These are phyloP conservation scores for Xylaria sp. DNA, from an alignment of 2,329 filamentous ascomycete genomes.

Conservation along the genomic window DNA sequence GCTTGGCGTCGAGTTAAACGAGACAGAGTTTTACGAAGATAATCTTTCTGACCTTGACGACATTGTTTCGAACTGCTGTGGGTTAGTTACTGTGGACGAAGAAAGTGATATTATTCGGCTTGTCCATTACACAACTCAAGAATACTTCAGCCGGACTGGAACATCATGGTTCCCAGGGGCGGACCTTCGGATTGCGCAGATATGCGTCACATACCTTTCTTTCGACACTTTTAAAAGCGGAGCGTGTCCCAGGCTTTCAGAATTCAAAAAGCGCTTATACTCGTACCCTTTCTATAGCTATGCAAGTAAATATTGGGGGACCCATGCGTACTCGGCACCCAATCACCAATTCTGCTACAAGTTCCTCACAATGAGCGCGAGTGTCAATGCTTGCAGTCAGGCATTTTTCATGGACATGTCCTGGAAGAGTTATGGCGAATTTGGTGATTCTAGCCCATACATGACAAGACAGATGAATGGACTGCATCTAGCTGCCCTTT, in stretches of 20 bases:
- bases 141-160: constrained; percentile 53
- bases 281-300: constrained; percentile 16
- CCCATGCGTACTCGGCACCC: not conserved
- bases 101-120: constrained; percentile 53
- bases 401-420: not conserved
- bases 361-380: not conserved
- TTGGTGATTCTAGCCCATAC: too few species aligned
- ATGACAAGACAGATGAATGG: not conserved
- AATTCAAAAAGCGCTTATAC: not conserved
- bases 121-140: constrained; percentile 58
- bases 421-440: not conserved
- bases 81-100: constrained; percentile 55
- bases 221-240: constrained; percentile 8
- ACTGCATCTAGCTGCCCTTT: constrained; percentile 8
- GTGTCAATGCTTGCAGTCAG: not conserved
- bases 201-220: constrained; percentile 53
- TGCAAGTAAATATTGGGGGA: constrained; percentile 8
- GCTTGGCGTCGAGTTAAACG: constrained; percentile 51
- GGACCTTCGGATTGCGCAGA: constrained; percentile 43
- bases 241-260: not conserved
- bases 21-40: constrained; percentile 48
- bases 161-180: constrained; percentile 48
- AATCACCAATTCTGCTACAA: not conserved
- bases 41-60: constrained; percentile 49
- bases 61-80: constrained; percentile 53